Conservation (phyloP, 2,329 filamentous ascomycete species). For the Daldinia sp. region DNA sequence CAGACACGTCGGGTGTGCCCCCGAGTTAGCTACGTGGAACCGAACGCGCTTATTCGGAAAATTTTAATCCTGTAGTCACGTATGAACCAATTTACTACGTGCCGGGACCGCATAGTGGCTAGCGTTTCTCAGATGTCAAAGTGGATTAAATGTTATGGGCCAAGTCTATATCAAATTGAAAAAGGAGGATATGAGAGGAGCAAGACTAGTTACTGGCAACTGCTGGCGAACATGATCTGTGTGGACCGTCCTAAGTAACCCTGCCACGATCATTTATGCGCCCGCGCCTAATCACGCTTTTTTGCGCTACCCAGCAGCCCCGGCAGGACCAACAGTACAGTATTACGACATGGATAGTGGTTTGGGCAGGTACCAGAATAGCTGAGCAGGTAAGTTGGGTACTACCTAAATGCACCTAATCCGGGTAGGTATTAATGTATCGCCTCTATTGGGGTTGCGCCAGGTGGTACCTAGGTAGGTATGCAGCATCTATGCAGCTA, state of each 20-base stretch:
- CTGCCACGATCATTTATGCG: slow-evolving; percentile 42
- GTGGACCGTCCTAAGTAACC: slow-evolving; percentile 33
- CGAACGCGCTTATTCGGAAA: slow-evolving; percentile 22
- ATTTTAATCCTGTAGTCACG: slow-evolving; percentile 23
- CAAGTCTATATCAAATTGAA: slow-evolving; percentile 8
- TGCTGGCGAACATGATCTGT: slow-evolving; percentile 18
- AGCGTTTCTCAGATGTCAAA: slow-evolving; percentile 19
- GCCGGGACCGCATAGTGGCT: slow-evolving; percentile 2
- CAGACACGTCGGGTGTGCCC: slow-evolving; percentile 12
- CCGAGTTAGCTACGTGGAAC: slow-evolving; percentile 14
- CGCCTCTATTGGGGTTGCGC: slow-evolving; percentile 22
- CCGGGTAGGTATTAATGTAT: slow-evolving; percentile 3
- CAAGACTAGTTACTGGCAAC: not conserved
- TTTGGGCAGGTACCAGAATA: slow-evolving; percentile 15
- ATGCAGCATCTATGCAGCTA: slow-evolving; percentile 6
- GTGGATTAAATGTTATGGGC: slow-evolving; percentile 7
- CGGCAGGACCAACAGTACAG: not conserved
- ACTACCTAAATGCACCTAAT: not conserved
- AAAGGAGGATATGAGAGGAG: slow-evolving; percentile 22
- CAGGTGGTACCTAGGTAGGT: slow-evolving; percentile 17
- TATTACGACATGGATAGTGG: slow-evolving; percentile 29
- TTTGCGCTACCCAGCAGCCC: not conserved
- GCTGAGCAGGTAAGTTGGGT: too few relatives aligned
- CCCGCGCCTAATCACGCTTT: slow-evolving; percentile 37
- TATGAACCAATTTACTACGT: slow-evolving; percentile 8